phyloP scores from a whole-genome alignment of 768 basidiomycete species.

The Boletus rex-veris region DNA sequence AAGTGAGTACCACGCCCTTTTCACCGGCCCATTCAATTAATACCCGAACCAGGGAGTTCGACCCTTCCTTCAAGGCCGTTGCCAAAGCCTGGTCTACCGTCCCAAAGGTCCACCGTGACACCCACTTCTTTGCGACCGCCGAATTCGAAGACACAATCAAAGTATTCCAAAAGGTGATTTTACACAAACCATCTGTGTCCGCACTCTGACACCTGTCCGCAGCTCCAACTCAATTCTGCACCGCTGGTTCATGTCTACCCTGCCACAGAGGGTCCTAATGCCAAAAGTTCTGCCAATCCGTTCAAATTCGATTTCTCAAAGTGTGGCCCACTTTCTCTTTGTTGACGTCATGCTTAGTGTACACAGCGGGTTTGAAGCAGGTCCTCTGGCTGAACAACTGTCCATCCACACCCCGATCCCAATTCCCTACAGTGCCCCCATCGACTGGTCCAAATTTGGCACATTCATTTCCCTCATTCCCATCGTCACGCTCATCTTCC shows the following conservation, averaged over 20 bases:
- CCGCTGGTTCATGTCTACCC: slow-evolving; percentile 80
- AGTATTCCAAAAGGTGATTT: slow-evolving; percentile 72
- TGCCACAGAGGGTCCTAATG: slow-evolving; percentile 65
- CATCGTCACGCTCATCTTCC: slow-evolving; percentile 47
- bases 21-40: not conserved
- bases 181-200: not conserved
- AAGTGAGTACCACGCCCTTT: slow-evolving; percentile 49
- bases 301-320: slow-evolving; percentile 75
- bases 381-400: slow-evolving; percentile 71
- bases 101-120: slow-evolving; percentile 57
- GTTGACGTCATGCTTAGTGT: not conserved
- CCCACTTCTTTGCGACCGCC: slow-evolving; percentile 88
- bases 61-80: slow-evolving; percentile 77
- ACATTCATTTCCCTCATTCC: slow-evolving; percentile 46
- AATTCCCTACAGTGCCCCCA: slow-evolving; percentile 80
- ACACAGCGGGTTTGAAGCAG: slow-evolving; percentile 77
- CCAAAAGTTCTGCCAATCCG: slow-evolving; percentile 49
- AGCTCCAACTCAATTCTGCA: slow-evolving; percentile 83
- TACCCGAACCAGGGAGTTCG: slow-evolving; percentile 63
- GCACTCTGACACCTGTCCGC: slow-evolving; percentile 14
- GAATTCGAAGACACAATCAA: slow-evolving; percentile 79
- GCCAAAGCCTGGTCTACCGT: slow-evolving; percentile 78
- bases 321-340: slow-evolving; percentile 39
- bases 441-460: slow-evolving; percentile 61
- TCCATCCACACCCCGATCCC: slow-evolving; percentile 70